Conservation (phyloP, 495 filamentous ascomycete species). For the Antarctomyces pellizariae region DNA sequence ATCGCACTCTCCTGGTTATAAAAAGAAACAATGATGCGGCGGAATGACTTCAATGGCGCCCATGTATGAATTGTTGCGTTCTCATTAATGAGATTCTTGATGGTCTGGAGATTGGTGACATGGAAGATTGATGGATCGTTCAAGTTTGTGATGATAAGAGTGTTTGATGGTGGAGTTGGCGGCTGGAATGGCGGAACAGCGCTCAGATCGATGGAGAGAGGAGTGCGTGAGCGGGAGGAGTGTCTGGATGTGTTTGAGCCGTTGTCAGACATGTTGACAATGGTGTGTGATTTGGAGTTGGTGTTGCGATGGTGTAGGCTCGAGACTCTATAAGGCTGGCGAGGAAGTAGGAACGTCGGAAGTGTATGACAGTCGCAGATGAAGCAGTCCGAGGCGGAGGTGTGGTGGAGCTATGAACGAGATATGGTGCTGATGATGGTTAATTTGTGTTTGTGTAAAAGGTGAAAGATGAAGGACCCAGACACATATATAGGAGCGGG, state of each 20-base stretch:
- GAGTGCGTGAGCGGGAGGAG: slow-evolving; percentile 17
- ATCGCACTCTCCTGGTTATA: slow-evolving; percentile 47
- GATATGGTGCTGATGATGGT: too few relatives aligned
- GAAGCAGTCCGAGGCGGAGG: too few relatives aligned
- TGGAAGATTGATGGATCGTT: slow-evolving; percentile 57
- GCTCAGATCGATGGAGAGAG: slow-evolving; percentile 63
- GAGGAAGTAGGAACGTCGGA: too few relatives aligned
- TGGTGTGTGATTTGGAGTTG: too few relatives aligned
- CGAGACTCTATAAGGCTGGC: too few relatives aligned
- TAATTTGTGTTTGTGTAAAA: too few relatives aligned
- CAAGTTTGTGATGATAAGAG: slow-evolving; percentile 81
- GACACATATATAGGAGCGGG: too few relatives aligned
- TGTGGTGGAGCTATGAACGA: too few relatives aligned
- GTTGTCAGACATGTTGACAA: slow-evolving; percentile 3
- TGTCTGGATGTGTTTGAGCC: slow-evolving; percentile 6
- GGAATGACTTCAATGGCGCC: slow-evolving; percentile 79
- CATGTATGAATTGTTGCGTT: slow-evolving; percentile 61
- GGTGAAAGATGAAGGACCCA: too few relatives aligned
- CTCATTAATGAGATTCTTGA: slow-evolving; percentile 45
- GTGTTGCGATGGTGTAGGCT: too few relatives aligned
- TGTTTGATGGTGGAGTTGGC: slow-evolving; percentile 75
- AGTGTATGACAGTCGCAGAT: too few relatives aligned
- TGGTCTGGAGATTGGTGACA: slow-evolving; percentile 45
- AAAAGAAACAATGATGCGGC: slow-evolving; percentile 83
- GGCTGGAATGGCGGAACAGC: slow-evolving; percentile 53